Evolutionary conservation across 2,329 filamentous ascomycete species (phyloP), one percentile per base, ranked within the genome.

Genomic region (Penicillium fuscoglaucum): DNA sequence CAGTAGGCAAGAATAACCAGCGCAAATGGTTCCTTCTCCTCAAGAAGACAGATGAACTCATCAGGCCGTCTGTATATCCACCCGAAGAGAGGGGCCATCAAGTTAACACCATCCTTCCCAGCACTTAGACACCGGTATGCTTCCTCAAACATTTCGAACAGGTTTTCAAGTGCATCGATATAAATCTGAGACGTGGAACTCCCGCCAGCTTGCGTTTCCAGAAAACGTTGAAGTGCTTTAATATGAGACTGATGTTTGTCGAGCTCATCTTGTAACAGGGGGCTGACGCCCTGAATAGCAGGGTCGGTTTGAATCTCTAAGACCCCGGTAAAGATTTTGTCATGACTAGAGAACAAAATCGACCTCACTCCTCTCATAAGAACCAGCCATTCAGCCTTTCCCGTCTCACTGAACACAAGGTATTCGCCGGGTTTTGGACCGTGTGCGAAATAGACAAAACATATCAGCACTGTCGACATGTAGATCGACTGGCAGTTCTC

Each of bases 401-500:
- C 73, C 1, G 33, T 41, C 2, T 67, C 61, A 46, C 68, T 71
- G 50, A 74, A 74, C 1, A 74, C 64, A 6, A 75, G 66, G 39
- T 70, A 75, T 51, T 75, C 72, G 7, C 71, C 70, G 0, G 45
- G 28, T 7, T 61, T 58, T 1, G 72, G 72, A 0, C 73, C 72
- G 7, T 67, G 63, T 1, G 60, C 72, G n/a, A 74, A 74, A 49
- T 74, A 74, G 1, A 69, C 62, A 24, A 75, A 63, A 46, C 71
- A 73, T 17, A 75, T 68, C 39, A 75, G 33, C 10, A 67, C 60
- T 0, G 72, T 66, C 0, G 72, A 66, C 28, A 73, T 69, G 56
- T 74, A 75, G 12, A 74, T 62, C 9, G 61, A 57, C 39, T 75
- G 72, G 24, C 72, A 74, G 39, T 69, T 74, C 1, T 63, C 63